These are phyloP conservation scores for Alisma plantagoaquatica DNA, from an alignment of 106 monocot genomes.

Conservation along the genomic window DNA sequence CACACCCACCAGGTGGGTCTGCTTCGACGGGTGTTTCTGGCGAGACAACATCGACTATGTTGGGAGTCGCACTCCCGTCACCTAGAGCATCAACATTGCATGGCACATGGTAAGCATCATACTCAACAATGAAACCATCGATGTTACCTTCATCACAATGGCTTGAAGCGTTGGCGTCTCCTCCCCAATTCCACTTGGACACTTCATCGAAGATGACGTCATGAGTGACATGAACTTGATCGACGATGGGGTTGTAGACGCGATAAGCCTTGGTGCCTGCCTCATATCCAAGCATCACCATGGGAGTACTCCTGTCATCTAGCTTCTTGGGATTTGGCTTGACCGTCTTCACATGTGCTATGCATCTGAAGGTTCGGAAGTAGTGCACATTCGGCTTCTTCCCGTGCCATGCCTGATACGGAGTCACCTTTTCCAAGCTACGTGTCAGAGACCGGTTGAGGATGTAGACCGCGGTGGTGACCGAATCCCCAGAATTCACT, in stretches of 20 bases:
- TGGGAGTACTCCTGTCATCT: slow-evolving; percentile 3
- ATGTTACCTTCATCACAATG: too few species aligned
- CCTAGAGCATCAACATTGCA: too few species aligned
- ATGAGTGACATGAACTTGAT: not conserved
- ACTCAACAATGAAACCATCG: too few species aligned
- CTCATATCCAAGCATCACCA: slow-evolving; percentile 2
- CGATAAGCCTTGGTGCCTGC: slow-evolving; percentile 7
- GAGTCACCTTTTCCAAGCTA: slow-evolving; percentile 3
- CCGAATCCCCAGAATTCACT: slow-evolving; percentile 18
- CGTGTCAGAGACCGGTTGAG: slow-evolving; percentile 15
- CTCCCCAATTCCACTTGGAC: not conserved
- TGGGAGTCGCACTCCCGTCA: too few species aligned
- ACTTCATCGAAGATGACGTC: slow-evolving; percentile 8
- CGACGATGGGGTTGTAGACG: not conserved
- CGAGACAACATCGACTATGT: not conserved
- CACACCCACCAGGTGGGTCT: not conserved
- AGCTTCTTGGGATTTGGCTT: slow-evolving; percentile 6
- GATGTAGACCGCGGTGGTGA: slow-evolving; percentile 1
- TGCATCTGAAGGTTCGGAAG: slow-evolving; percentile 14
- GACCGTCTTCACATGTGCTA: slow-evolving; percentile 3
- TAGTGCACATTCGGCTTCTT: slow-evolving; percentile 6
- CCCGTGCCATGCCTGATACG: slow-evolving; percentile 10
- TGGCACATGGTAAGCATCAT: not conserved
- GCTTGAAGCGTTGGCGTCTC: too few species aligned
- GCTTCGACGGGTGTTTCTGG: too few species aligned